Conservation (phyloP, 441 rosid genomes). For the Gossypium davidsonii region DNA sequence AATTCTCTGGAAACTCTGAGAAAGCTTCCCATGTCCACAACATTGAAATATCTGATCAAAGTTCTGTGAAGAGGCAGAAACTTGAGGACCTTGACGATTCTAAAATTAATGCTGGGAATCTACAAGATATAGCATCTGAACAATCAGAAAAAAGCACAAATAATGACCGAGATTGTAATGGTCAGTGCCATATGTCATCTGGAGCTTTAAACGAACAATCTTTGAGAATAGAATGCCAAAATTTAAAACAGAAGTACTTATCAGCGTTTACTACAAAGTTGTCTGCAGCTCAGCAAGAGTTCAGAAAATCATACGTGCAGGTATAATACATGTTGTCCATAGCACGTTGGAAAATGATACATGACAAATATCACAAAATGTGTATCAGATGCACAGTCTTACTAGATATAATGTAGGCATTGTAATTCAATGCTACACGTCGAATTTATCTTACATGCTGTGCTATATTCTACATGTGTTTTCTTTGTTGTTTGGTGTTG, state of each 20-base stretch:
- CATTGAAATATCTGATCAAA: slow-evolving; percentile 27
- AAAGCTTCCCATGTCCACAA: slow-evolving; percentile 30
- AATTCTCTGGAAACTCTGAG: slow-evolving; percentile 29
- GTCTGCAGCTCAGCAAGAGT: slow-evolving; percentile 63
- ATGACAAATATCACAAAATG: not conserved
- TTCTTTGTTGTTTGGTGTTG: not conserved
- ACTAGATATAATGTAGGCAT: not conserved
- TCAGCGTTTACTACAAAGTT: slow-evolving; percentile 57
- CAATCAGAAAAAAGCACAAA: slow-evolving; percentile 24
- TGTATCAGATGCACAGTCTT: not conserved
- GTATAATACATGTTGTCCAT: slow-evolving; percentile 25
- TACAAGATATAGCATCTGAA: slow-evolving; percentile 15
- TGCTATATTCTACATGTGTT: not conserved
- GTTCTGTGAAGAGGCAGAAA: slow-evolving; percentile 48
- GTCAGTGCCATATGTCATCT: slow-evolving; percentile 25
- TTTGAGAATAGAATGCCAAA: slow-evolving; percentile 48
- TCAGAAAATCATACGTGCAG: slow-evolving; percentile 60
- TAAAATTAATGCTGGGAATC: slow-evolving; percentile 23
- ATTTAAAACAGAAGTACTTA: slow-evolving; percentile 67
- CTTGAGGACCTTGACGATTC: slow-evolving; percentile 25
- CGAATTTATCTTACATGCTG: not conserved
- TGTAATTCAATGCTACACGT: not conserved
- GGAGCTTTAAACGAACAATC: slow-evolving; percentile 24
- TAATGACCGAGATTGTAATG: slow-evolving; percentile 27
- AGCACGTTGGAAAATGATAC: not conserved